Evolutionary conservation across 768 basidiomycete species (phyloP).

Genomic region (Porphyrellus cyaneotinctus): DNA sequence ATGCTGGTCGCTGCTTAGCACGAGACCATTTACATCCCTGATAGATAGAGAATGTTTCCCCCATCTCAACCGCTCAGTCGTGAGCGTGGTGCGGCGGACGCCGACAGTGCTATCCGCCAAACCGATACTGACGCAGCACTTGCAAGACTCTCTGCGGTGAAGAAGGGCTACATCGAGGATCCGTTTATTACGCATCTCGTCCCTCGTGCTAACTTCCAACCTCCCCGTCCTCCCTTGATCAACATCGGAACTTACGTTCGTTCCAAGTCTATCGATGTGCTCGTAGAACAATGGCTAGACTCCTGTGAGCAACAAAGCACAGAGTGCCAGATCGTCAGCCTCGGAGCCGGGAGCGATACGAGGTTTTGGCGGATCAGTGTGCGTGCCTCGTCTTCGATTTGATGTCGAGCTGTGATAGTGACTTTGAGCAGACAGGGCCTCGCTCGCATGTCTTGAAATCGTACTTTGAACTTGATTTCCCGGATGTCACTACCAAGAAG

Average conservation of each 20-base stretch:
- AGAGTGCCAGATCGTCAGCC: slow-evolving; percentile 81
- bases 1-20: too few relatives aligned
- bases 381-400: slow-evolving; percentile 29
- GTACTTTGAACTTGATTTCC: slow-evolving; percentile 91
- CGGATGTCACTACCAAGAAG: slow-evolving; percentile 80
- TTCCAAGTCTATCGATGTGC: slow-evolving; percentile 57
- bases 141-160: slow-evolving; percentile 74
- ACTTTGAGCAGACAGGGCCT: slow-evolving; percentile 50
- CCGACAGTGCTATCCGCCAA: slow-evolving; percentile 62
- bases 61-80: not conserved
- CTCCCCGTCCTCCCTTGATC: slow-evolving; percentile 77
- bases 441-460: slow-evolving; percentile 44
- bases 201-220: slow-evolving; percentile 58
- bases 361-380: slow-evolving; percentile 90
- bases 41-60: not conserved
- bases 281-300: slow-evolving; percentile 46
- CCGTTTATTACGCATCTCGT: slow-evolving; percentile 68
- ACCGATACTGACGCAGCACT: slow-evolving; percentile 83
- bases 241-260: slow-evolving; percentile 41
- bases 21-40: not conserved
- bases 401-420: not conserved
- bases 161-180: slow-evolving; percentile 37
- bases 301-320: slow-evolving; percentile 37
- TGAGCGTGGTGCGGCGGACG: not conserved
- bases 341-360: slow-evolving; percentile 95